These are phyloP conservation scores for Lumnitzera littorea DNA, from an alignment of 345 rosid genomes.

Conservation along the genomic window DNA sequence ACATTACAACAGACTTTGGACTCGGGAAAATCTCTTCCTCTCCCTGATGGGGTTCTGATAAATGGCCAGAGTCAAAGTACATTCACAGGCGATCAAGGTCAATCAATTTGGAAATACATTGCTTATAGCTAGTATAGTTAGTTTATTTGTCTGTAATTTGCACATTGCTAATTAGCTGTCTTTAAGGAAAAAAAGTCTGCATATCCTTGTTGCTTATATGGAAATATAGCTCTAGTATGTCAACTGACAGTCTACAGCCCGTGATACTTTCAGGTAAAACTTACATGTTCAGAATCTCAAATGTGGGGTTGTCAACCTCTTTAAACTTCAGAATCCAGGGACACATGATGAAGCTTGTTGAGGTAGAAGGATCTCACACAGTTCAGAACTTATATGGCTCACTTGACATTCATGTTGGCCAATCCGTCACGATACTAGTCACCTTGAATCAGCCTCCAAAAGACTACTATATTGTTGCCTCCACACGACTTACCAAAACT, in stretches of 20 bases:
- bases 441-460: constrained; percentile 31
- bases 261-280: constrained; percentile 42
- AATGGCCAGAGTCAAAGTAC: constrained; percentile 29
- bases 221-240: no score
- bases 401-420: constrained; percentile 79
- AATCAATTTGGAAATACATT: background rate
- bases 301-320: constrained; percentile 64
- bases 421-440: constrained; percentile 53
- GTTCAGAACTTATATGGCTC: constrained; percentile 58
- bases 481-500: constrained; percentile 62
- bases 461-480: constrained; percentile 67
- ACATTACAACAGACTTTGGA: constrained; percentile 43
- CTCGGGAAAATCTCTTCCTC: constrained; percentile 61
- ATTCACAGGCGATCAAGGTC: constrained; percentile 32
- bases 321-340: constrained; percentile 82
- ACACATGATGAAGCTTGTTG: constrained; percentile 58
- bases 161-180: no score
- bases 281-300: constrained; percentile 64
- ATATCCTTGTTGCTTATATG: no score
- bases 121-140: background rate
- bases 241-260: background rate
- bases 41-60: constrained; percentile 37
- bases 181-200: no score
- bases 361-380: constrained; percentile 87
- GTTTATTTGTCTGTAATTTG: no score